Evolutionary conservation across 805 yeast genomes (phyloP).

Genomic region (Teunomyces lycoperdinae): DNA sequence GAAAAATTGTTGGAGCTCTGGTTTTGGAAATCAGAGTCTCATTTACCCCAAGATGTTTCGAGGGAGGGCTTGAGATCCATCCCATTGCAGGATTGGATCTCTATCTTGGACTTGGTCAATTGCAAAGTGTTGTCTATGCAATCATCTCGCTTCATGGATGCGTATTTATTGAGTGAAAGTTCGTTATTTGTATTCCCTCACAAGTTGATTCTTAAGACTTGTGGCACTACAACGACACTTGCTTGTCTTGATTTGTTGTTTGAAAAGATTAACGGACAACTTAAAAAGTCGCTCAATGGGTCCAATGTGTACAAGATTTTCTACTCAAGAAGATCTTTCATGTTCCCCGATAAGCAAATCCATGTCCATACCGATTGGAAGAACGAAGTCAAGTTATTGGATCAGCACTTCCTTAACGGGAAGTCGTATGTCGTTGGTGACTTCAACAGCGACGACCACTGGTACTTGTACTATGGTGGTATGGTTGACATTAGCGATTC

Average conservation of each 20-base stretch:
- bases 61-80: constrained; percentile 58
- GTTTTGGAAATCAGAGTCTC: constrained; percentile 57
- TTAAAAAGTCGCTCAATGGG: constrained; percentile 18
- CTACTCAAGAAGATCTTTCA: constrained; percentile 86
- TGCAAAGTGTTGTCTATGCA: constrained; percentile 86
- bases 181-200: constrained; percentile 87
- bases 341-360: constrained; percentile 86
- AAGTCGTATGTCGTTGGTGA: constrained; percentile 72
- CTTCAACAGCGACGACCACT: constrained; percentile 74
- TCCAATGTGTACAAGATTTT: constrained; percentile 62
- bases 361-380: constrained; percentile 84
- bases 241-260: constrained; percentile 69
- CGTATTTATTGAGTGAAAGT: constrained; percentile 84
- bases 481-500: constrained; percentile 4
- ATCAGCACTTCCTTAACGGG: constrained; percentile 60
- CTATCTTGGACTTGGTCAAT: constrained; percentile 72
- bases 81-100: constrained; percentile 65
- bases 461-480: constrained; percentile 82
- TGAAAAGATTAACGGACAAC: constrained; percentile 29
- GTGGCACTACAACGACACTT: constrained; percentile 93
- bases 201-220: constrained; percentile 83
- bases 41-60: constrained; percentile 35
- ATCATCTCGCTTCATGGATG: constrained; percentile 64
- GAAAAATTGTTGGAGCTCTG: constrained; percentile 90
- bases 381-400: constrained; percentile 69